Evolutionary conservation across 805 yeast genomes (phyloP).

Genomic region (Yarrowia osloensis): DNA sequence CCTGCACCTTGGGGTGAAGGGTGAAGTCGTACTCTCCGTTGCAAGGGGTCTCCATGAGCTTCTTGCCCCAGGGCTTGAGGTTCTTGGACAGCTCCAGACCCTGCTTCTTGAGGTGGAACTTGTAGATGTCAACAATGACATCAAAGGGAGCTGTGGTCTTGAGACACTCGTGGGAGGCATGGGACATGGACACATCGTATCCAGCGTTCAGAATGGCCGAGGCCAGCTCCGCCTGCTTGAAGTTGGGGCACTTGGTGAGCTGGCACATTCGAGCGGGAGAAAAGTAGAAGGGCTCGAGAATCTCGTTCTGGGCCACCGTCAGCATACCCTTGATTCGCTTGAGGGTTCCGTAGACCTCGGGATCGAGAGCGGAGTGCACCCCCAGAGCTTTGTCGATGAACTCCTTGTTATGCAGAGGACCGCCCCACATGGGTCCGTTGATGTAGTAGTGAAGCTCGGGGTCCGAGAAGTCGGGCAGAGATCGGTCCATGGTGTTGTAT

Average conservation of each 20-base stretch:
- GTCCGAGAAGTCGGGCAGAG: slow-evolving; percentile 50
- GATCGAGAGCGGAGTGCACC: slow-evolving; percentile 54
- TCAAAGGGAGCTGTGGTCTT: slow-evolving; percentile 91
- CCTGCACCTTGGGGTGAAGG: slow-evolving; percentile 55
- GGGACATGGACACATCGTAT: slow-evolving; percentile 79
- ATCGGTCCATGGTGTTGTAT: slow-evolving; percentile 67
- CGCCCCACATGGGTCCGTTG: slow-evolving; percentile 98
- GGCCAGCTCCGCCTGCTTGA: slow-evolving; percentile 68
- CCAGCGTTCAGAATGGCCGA: slow-evolving; percentile 87
- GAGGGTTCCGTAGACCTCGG: slow-evolving; percentile 68
- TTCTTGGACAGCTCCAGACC: slow-evolving; percentile 9
- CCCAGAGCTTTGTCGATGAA: slow-evolving; percentile 67
- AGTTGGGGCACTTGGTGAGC: slow-evolving; percentile 77
- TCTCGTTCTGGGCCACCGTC: slow-evolving; percentile 74
- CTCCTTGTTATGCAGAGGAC: slow-evolving; percentile 65
- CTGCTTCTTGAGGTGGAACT: slow-evolving; percentile 1
- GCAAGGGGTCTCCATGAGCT: slow-evolving; percentile 21
- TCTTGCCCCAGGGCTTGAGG: slow-evolving; percentile 21
- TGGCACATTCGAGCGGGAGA: slow-evolving; percentile 76
- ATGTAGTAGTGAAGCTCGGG: slow-evolving; percentile 68
- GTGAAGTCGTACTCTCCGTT: slow-evolving; percentile 48
- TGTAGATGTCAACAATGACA: slow-evolving; percentile 63
- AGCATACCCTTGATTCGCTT: slow-evolving; percentile 92
- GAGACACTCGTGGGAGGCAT: slow-evolving; percentile 79
- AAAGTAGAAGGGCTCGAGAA: slow-evolving; percentile 75